Percentiles rank a stretch among this genome's conserved stretches.
These are phyloP conservation scores for Plasmodium berghei DNA, from an alignment of 169 alveolate species.

Conservation along the genomic window DNA sequence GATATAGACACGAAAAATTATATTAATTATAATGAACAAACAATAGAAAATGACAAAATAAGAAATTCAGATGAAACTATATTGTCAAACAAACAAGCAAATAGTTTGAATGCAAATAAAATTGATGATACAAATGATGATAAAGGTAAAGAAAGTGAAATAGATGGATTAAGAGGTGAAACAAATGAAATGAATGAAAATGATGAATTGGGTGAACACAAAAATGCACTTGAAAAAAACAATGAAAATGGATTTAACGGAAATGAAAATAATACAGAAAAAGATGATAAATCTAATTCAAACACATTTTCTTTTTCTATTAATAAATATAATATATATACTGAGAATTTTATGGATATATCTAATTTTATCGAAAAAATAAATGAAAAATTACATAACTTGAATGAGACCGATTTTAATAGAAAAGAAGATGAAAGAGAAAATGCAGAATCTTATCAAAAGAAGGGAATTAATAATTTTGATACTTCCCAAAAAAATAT, in stretches of 20 bases:
- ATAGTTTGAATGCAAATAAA: slow-evolving; percentile 9
- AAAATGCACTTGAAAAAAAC: background rate
- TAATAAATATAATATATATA: slow-evolving; percentile 70
- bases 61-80: slow-evolving; percentile 3
- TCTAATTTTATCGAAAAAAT: slow-evolving; percentile 53
- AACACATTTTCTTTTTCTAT: slow-evolving; percentile 40
- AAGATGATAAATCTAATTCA: slow-evolving; percentile 11
- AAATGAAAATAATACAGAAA: slow-evolving; percentile 16
- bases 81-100: slow-evolving; percentile 22
- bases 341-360: slow-evolving; percentile 65
- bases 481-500: background rate
- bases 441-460: slow-evolving; percentile 26
- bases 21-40: background rate
- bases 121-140: background rate
- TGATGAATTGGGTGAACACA: background rate
- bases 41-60: background rate
- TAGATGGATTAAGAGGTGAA: background rate
- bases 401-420: slow-evolving; percentile 8
- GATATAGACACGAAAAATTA: background rate
- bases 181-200: background rate
- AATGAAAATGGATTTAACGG: background rate
- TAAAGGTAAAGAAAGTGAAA: background rate
- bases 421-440: slow-evolving; percentile 49
- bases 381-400: slow-evolving; percentile 18
- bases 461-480: slow-evolving; percentile 60